A percentile compares a stretch with the other conserved stretches of the same genome.
phyloP scores from a whole-genome alignment of 2,329 filamentous ascomycete species.

The Neofusicoccum ribis region DNA sequence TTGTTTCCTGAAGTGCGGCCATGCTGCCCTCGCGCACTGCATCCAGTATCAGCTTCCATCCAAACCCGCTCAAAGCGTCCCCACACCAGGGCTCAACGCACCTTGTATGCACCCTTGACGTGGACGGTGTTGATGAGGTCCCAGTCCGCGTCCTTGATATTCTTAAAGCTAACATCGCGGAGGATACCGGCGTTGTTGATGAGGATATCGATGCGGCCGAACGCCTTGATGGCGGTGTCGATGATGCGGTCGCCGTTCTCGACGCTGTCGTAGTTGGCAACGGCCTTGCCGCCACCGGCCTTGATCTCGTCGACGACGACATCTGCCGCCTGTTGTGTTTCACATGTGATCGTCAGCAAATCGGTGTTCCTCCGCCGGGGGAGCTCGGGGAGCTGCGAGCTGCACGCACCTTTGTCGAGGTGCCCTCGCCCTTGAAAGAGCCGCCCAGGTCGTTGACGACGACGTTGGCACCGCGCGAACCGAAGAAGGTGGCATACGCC shows the following conservation, averaged over 20 bases:
- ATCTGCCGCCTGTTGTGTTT: conserved; percentile 67
- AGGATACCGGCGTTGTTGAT: conserved; percentile 98
- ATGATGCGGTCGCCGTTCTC: conserved; percentile 94
- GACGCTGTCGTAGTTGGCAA: conserved; percentile 96
- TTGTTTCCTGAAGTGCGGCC: conserved; percentile 97
- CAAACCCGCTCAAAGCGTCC: not conserved
- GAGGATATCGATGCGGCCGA: conserved; percentile 87
- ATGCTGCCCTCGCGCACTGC: conserved; percentile 82
- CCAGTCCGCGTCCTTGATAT: conserved; percentile 97
- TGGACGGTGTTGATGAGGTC: conserved; percentile 92
- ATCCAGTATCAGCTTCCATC: conserved; percentile 16
- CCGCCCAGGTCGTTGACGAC: conserved; percentile 96
- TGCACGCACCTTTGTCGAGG: conserved; percentile 71
- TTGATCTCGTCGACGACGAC: conserved; percentile 81
- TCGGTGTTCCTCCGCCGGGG: not conserved
- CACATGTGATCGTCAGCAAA: conserved; percentile 15
- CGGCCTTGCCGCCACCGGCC: conserved; percentile 86
- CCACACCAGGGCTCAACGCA: conserved; percentile 24
- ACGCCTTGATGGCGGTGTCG: conserved; percentile 77
- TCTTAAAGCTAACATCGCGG: conserved; percentile 95
- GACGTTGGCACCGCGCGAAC: conserved; percentile 84
- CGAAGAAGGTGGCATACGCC: conserved; percentile 87
- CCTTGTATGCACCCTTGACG: conserved; percentile 89
- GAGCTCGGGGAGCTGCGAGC: not conserved
- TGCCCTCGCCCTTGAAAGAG: conserved; percentile 90